Conservation (phyloP, 2,329 filamentous ascomycete species). For the Falciphora oryzae region DNA sequence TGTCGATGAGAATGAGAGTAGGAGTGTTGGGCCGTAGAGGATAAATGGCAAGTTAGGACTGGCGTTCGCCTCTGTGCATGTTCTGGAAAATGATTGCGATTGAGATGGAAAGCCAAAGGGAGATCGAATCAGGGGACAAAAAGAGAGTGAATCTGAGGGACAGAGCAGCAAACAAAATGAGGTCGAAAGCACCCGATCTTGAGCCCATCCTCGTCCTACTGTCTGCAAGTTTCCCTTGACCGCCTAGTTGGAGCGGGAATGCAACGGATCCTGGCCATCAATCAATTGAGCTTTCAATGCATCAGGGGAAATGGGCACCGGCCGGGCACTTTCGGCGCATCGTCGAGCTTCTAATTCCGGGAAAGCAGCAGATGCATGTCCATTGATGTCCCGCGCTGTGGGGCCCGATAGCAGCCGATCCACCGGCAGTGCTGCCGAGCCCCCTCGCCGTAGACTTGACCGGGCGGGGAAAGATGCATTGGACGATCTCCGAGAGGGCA, state of each 20-base stretch:
- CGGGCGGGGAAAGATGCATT: not conserved
- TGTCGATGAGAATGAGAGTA: too few relatives aligned
- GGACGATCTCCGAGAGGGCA: not conserved
- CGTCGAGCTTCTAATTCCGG: not conserved
- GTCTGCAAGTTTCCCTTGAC: not conserved
- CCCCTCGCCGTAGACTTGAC: not conserved
- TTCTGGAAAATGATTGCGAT: too few relatives aligned
- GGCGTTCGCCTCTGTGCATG: too few relatives aligned
- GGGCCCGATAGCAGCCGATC: not conserved
- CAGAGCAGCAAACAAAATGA: not conserved
- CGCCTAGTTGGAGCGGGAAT: too few relatives aligned
- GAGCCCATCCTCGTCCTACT: too few relatives aligned
- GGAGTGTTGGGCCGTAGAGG: too few relatives aligned
- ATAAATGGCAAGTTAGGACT: too few relatives aligned
- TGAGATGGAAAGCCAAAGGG: too few relatives aligned
- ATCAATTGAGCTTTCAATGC: not conserved
- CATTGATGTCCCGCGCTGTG: not conserved
- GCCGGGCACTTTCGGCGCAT: too few relatives aligned
- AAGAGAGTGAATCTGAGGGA: not conserved
- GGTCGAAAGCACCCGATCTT: not conserved
- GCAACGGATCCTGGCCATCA: too few relatives aligned
- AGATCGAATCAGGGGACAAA: too few relatives aligned
- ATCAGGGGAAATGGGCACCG: too few relatives aligned
- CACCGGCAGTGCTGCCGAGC: not conserved
- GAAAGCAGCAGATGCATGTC: not conserved